Evolutionary conservation across 495 filamentous ascomycete species (phyloP).

Genomic region (Corynascus novoguineensis): DNA sequence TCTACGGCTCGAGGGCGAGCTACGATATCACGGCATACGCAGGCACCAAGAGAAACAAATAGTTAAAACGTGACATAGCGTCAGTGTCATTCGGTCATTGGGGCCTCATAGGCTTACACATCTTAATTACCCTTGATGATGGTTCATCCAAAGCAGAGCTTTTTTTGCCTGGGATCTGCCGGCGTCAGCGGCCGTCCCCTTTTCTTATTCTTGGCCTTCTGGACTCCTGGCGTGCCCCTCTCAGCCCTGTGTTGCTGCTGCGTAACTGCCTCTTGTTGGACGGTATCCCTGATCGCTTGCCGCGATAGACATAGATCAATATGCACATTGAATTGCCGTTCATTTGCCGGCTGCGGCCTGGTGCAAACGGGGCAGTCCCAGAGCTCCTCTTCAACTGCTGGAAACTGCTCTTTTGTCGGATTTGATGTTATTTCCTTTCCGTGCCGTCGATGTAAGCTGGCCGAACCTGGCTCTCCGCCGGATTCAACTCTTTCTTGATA

Average conservation of each 20-base stretch:
- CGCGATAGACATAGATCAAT: constrained; percentile 88
- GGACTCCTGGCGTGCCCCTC: constrained; percentile 26
- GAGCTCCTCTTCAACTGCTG: constrained; percentile 36
- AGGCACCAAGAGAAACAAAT: too few relatives aligned
- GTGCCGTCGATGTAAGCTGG: constrained; percentile 33
- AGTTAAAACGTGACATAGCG: not conserved
- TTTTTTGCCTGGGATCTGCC: constrained; percentile 43
- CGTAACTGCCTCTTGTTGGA: constrained; percentile 45
- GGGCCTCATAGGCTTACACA: too few relatives aligned
- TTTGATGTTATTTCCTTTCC: constrained; percentile 49
- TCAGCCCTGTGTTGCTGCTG: not conserved
- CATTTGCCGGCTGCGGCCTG: constrained; percentile 66
- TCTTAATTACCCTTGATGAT: not conserved
- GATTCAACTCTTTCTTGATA: constrained; percentile 57
- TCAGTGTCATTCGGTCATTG: not conserved
- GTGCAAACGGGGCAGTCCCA: constrained; percentile 89
- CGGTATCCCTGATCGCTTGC: constrained; percentile 76
- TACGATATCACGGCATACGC: not conserved
- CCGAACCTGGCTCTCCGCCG: not conserved
- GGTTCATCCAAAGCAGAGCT: constrained; percentile 38
- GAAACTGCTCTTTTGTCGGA: constrained; percentile 32
- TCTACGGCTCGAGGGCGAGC: too few relatives aligned
- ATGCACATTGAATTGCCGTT: constrained; percentile 82
- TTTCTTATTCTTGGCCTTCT: constrained; percentile 34
- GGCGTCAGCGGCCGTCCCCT: constrained; percentile 23